A percentile compares a stretch with the other conserved stretches of the same genome.
phyloP scores from a whole-genome alignment of 1,284 basidiomycete species.

The Cryptococcus sp. region DNA sequence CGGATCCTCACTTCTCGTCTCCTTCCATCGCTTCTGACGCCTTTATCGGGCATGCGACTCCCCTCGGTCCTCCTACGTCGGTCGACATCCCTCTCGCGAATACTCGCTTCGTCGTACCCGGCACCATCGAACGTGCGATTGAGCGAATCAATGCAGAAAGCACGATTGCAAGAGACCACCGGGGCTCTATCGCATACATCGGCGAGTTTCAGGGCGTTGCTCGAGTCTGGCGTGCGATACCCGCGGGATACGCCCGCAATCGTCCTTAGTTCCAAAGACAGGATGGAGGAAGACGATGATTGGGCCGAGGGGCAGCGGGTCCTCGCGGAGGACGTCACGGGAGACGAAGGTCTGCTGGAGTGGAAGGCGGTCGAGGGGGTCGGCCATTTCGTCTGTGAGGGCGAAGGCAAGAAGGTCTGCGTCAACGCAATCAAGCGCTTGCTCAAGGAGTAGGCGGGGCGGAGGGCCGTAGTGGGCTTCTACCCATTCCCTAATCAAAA shows the following conservation, averaged over 20 bases:
- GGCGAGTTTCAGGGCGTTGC: conserved; percentile 33
- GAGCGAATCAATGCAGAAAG: conserved; percentile 41
- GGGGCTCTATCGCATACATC: conserved; percentile 41
- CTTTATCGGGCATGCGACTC: conserved; percentile 36
- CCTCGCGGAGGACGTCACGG: conserved; percentile 43
- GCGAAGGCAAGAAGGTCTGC: conserved; percentile 24
- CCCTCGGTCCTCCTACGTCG: conserved; percentile 39
- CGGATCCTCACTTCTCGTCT: conserved; percentile 37
- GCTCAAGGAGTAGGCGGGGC: conserved; percentile 2
- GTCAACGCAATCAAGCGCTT: conserved; percentile 25
- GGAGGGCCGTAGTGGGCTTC: too few species aligned
- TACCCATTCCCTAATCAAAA: too few species aligned
- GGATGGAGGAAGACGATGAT: conserved; percentile 33
- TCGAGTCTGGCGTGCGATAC: conserved; percentile 33
- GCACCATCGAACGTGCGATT: conserved; percentile 30
- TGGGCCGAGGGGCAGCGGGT: conserved; percentile 46
- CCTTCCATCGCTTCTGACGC: conserved; percentile 38
- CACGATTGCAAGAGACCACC: conserved; percentile 44
- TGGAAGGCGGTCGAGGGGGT: conserved; percentile 41
- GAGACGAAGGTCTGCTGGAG: conserved; percentile 35
- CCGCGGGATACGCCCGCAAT: conserved; percentile 35
- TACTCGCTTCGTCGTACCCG: conserved; percentile 41
- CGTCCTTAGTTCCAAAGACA: conserved; percentile 30
- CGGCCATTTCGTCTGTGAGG: conserved; percentile 39
- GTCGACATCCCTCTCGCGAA: conserved; percentile 38